These are phyloP conservation scores for Caloboletus inedulis DNA, from an alignment of 1,284 basidiomycete genomes.

Conservation along the genomic window DNA sequence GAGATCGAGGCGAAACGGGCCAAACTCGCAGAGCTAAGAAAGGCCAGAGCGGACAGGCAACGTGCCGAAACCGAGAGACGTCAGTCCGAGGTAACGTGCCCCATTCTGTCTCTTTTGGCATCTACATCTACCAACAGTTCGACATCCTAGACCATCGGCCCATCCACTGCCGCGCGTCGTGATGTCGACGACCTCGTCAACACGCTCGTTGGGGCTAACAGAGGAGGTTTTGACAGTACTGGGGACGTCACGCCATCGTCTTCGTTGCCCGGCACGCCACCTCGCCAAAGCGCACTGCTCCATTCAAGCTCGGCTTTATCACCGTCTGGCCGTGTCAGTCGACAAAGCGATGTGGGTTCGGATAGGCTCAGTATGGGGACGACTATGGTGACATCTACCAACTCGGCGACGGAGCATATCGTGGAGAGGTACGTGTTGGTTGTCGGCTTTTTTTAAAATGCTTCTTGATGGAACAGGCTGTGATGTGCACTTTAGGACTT, in stretches of 20 bases:
- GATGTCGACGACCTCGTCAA: conserved; percentile 73
- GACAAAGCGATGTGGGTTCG: conserved; percentile 61
- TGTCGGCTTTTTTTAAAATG: neutral
- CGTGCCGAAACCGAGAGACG: conserved; percentile 56
- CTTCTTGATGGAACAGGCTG: neutral
- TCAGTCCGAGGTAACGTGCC: conserved; percentile 40
- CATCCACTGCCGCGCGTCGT: conserved; percentile 40
- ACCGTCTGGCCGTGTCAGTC: conserved; percentile 58
- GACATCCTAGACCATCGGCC: conserved; percentile 27
- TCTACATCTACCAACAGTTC: too few relatives aligned
- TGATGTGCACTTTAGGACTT: conserved; percentile 39
- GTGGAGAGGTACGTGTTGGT: conserved; percentile 53
- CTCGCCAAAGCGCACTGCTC: conserved; percentile 42
- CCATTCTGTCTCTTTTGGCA: neutral
- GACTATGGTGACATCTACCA: conserved; percentile 46
- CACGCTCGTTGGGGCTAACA: conserved; percentile 44
- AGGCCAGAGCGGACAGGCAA: conserved; percentile 68
- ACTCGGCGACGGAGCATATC: conserved; percentile 61
- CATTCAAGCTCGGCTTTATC: conserved; percentile 44
- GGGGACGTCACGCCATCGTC: conserved; percentile 61
- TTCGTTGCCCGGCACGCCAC: conserved; percentile 72
- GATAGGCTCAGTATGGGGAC: conserved; percentile 48
- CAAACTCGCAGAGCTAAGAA: conserved; percentile 81
- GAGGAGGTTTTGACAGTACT: conserved; percentile 42
- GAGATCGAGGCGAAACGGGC: conserved; percentile 92